A percentile compares a stretch with the other conserved stretches of the same genome.
Conservation (phyloP, 2,329 filamentous ascomycete species). For the Aschersonia sp. region DNA sequence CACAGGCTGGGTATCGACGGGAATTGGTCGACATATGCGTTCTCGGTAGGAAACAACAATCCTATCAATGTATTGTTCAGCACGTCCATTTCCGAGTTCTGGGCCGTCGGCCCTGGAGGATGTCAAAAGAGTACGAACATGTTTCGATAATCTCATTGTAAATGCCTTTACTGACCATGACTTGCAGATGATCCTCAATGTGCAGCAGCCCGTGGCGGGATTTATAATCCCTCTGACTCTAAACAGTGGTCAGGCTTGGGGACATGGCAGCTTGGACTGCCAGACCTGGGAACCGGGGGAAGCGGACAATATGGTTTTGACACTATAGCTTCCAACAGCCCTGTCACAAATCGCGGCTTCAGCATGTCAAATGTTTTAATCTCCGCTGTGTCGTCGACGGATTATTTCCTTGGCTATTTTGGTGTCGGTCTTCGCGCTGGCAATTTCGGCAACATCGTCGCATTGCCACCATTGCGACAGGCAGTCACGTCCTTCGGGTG, state of each 20-base stretch:
- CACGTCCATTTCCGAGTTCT: constrained; percentile 57
- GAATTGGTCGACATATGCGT: constrained; percentile 55
- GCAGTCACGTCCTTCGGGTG: constrained; percentile 42
- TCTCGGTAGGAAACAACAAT: constrained; percentile 30
- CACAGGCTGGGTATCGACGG: constrained; percentile 50
- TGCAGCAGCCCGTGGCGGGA: constrained; percentile 38
- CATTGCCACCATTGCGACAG: constrained; percentile 37
- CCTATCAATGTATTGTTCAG: constrained; percentile 35
- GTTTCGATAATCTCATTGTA: background rate
- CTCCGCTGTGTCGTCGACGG: constrained; percentile 39
- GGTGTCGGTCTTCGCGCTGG: constrained; percentile 41
- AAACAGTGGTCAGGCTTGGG: constrained; percentile 44
- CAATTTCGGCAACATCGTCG: constrained; percentile 32
- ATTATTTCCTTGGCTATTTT: constrained; percentile 38
- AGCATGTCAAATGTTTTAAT: constrained; percentile 31
- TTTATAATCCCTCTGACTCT: constrained; percentile 40
- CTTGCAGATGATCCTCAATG: constrained; percentile 34
- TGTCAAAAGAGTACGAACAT: constrained; percentile 30
- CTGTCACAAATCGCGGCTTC: constrained; percentile 20
- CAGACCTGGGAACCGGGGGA: constrained; percentile 40
- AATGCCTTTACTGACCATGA: constrained; percentile 6
- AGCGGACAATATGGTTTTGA: constrained; percentile 54
- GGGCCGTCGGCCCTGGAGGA: constrained; percentile 47
- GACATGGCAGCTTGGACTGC: constrained; percentile 43
- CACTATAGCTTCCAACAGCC: constrained; percentile 25